These are phyloP conservation scores for Mycothermus thermophilus DNA, from an alignment of 495 filamentous ascomycete species.

Conservation along the genomic window DNA sequence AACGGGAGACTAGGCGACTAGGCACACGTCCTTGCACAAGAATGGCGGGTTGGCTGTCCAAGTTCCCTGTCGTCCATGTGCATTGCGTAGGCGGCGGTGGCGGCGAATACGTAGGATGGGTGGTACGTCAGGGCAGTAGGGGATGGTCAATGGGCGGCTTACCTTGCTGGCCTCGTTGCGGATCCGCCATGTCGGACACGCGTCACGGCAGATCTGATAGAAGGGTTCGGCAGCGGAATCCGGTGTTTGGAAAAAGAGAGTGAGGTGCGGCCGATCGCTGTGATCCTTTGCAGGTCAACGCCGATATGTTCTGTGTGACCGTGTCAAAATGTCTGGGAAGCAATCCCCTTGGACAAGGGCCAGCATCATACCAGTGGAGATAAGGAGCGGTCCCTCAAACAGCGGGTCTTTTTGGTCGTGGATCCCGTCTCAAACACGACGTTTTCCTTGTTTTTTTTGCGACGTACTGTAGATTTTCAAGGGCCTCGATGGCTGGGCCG, in stretches of 20 bases:
- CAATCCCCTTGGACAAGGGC: constrained; percentile 15
- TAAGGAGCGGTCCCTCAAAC: constrained; percentile 11
- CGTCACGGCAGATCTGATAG: neutral
- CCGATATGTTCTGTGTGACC: constrained; percentile 9
- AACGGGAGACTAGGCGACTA: constrained; percentile 12
- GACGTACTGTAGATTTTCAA: too few species aligned
- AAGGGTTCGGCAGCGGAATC: too few species aligned
- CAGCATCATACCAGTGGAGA: constrained; percentile 22
- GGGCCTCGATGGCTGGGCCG: neutral
- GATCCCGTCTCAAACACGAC: constrained; percentile 2
- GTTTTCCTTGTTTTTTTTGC: neutral
- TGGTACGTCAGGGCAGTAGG: constrained; percentile 3
- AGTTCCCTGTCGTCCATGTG: too few species aligned
- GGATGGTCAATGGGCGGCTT: constrained; percentile 9
- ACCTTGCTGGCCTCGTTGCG: constrained; percentile 22
- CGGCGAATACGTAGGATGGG: constrained; percentile 4
- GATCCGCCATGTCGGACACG: constrained; percentile 18
- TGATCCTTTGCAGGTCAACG: constrained; percentile 3
- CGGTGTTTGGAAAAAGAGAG: too few species aligned
- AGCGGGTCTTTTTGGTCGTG: constrained; percentile 7
- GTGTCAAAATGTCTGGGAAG: constrained; percentile 17
- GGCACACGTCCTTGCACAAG: too few species aligned
- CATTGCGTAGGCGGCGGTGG: too few species aligned
- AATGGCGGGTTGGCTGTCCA: too few species aligned
- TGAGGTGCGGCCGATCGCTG: constrained; percentile 4